Conservation (phyloP, 805 yeast genomes). For the Pichia thaimueangensis region DNA sequence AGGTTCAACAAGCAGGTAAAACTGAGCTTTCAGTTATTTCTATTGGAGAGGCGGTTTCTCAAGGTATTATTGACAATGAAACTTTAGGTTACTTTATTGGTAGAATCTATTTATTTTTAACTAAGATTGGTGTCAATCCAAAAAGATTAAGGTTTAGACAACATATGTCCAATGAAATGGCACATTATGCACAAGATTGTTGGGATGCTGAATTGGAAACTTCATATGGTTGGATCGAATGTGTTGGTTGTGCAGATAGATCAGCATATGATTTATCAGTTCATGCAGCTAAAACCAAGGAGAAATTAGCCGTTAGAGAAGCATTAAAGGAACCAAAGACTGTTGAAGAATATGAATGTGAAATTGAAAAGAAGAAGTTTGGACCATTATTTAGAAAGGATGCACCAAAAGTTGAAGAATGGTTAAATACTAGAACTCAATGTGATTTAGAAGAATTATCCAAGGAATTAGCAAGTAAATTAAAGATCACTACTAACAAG, state of each 20-base stretch:
- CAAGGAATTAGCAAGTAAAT: constrained; percentile 54
- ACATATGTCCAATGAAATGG: constrained; percentile 98
- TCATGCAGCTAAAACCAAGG: constrained; percentile 91
- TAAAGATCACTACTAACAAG: constrained; percentile 57
- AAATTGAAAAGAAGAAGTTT: constrained; percentile 87
- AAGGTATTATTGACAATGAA: constrained; percentile 91
- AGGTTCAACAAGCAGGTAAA: constrained; percentile 79
- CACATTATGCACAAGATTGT: constrained; percentile 98
- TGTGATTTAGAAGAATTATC: constrained; percentile 76
- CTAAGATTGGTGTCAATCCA: constrained; percentile 86
- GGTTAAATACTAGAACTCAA: constrained; percentile 70
- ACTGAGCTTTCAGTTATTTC: constrained; percentile 59
- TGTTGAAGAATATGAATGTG: constrained; percentile 79
- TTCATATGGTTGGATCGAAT: constrained; percentile 98
- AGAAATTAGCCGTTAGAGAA: constrained; percentile 91
- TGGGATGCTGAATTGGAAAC: constrained; percentile 98
- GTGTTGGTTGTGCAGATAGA: constrained; percentile 99
- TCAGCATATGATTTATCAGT: constrained; percentile 96
- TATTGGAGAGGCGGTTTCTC: constrained; percentile 83
- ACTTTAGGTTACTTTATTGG: constrained; percentile 96
- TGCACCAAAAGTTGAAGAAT: constrained; percentile 85
- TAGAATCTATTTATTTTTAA: constrained; percentile 79
- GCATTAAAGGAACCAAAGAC: constrained; percentile 76
- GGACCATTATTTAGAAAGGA: constrained; percentile 98
- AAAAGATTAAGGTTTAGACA: constrained; percentile 90